Conservation (phyloP, 768 basidiomycete genomes). For the Boletus rubroflammeus region DNA sequence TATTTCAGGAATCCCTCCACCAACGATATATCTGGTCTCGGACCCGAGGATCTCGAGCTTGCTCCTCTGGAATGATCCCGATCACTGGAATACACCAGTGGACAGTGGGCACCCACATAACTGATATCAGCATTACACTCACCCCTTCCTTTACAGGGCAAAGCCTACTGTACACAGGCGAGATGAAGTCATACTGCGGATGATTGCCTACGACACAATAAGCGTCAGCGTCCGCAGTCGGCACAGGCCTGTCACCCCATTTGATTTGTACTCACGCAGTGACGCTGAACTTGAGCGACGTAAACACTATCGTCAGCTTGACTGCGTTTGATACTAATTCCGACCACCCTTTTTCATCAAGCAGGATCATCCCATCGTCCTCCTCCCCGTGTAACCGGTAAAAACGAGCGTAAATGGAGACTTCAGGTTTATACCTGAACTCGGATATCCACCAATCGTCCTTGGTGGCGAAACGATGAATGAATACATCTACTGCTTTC, state of each 20-base stretch:
- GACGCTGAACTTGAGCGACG: conserved; percentile 33
- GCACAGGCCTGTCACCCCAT: background rate
- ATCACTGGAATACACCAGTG: background rate
- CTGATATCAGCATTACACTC: background rate
- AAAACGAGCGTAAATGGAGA: conserved; percentile 33
- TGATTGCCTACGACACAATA: conserved; percentile 20
- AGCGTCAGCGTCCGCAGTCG: conserved; percentile 11
- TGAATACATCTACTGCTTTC: conserved; percentile 32
- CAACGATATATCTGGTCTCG: background rate
- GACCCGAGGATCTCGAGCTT: background rate
- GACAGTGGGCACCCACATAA: background rate
- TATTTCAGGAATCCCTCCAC: background rate
- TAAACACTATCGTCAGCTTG: conserved; percentile 31
- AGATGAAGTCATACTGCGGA: conserved; percentile 20
- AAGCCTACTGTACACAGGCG: background rate
- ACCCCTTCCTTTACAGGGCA: background rate
- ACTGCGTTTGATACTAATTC: conserved; percentile 33
- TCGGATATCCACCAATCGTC: conserved; percentile 37
- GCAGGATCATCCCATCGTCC: conserved; percentile 30
- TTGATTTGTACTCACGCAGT: conserved; percentile 24
- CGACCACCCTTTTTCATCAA: conserved; percentile 33
- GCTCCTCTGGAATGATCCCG: background rate
- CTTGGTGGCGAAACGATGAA: conserved; percentile 34
- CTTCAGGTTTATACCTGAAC: conserved; percentile 31
- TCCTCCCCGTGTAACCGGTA: conserved; percentile 33